phyloP scores from a whole-genome alignment of 768 basidiomycete species.

The Tylopilus subfusipes region DNA sequence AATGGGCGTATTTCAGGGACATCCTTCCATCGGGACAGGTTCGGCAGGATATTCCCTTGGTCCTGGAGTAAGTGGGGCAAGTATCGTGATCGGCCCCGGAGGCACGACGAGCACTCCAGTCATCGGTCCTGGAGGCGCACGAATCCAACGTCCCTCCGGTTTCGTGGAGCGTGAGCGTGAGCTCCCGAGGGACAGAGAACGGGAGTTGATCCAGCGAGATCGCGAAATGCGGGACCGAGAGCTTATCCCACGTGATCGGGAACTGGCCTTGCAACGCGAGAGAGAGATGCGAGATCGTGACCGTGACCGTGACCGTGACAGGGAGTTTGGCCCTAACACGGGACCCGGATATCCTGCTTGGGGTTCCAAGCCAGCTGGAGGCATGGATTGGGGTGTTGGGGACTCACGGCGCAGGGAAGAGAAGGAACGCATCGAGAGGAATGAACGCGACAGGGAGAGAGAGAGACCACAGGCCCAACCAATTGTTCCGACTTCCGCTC shows the following conservation, averaged over 20 bases:
- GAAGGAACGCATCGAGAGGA: constrained; percentile 23
- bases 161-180: constrained; percentile 34
- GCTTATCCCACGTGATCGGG: constrained; percentile 20
- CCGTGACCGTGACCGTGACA: constrained; percentile 23
- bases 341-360: constrained; percentile 24
- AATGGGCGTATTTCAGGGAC: constrained; percentile 29
- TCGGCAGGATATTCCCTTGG: constrained; percentile 20
- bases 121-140: constrained; percentile 17
- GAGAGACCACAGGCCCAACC: constrained; percentile 30
- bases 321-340: constrained; percentile 25
- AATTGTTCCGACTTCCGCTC: constrained; percentile 20
- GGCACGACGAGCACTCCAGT: constrained; percentile 17
- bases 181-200: constrained; percentile 23
- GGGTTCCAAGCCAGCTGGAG: constrained; percentile 33
- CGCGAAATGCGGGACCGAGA: constrained; percentile 25
- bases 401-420: constrained; percentile 37
- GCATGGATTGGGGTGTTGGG: constrained; percentile 32
- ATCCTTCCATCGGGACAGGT: constrained; percentile 19
- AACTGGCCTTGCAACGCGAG: constrained; percentile 21
- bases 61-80: constrained; percentile 17
- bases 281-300: constrained; percentile 24
- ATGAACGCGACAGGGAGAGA: constrained; percentile 28
- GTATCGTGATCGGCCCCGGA: constrained; percentile 26
- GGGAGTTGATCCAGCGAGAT: constrained; percentile 29
- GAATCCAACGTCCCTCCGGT: constrained; percentile 23